Base-by-base conservation (phyloP, 2,329 filamentous ascomycete species). In the Penicillium sp. region DNA sequence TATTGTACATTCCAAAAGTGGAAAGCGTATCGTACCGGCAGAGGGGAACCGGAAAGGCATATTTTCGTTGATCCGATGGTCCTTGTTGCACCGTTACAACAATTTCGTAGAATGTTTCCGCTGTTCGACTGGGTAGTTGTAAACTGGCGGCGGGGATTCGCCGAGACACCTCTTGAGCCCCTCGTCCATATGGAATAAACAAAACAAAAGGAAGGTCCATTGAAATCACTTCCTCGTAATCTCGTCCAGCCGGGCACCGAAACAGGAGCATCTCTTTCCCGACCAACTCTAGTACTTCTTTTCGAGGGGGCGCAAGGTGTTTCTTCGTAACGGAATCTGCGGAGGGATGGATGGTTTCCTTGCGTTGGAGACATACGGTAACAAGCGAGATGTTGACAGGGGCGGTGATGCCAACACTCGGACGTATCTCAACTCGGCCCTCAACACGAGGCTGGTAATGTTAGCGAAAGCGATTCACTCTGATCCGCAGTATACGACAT, bases 1-100 rank as follows among this genome's bases (percentile, higher is more conserved):
- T 88, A 75, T 97, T 97, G 79, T 97, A 99, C 94, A 97, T 97
- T 74, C 94, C 94, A 76, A 99, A 99, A 1, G 94, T 97, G 43
- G 92, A 97, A 49, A 99, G 80, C 1, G 93, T 99, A 73, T 99
- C 94, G 77, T 97, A 99, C 69, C 94, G 83, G 63, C 90, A 86
- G 64, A 99, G 84, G 1, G 93, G 93, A 40, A 97, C 89, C 1
- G 94, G 90, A 65, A 97, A 97, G 4, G 86, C 80, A 74, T 95
- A 94, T 74, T 95, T 95, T 74, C 90, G 91, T 75, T 97, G 91
- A 60, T 90, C 85, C 65, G 85, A 85, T 64, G 88, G 87, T 3
- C 92, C 91, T 74, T 97, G 93, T 69, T 97, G 93, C 21, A 99
- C 88, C 52, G 89, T 96, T 52, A 99, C 94, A 56, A 97, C 91